Percentiles rank a stretch among this genome's conserved stretches.
Evolutionary conservation across 176 grass and related monocot species (phyloP).

Genomic region (Aechmea fasciata): DNA sequence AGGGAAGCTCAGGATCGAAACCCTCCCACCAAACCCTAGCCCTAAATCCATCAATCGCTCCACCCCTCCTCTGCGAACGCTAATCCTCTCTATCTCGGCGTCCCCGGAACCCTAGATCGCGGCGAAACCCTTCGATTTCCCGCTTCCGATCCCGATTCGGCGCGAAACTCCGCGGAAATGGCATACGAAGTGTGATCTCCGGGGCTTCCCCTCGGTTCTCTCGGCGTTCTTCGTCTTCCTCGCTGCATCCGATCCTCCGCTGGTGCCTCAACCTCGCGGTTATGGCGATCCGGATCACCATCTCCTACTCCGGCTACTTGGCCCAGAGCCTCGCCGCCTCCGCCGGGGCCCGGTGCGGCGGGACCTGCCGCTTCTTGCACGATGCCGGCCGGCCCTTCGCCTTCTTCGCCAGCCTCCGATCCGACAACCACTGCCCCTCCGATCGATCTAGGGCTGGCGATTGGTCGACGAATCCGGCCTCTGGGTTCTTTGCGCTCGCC

Average conservation of each 20-base stretch:
- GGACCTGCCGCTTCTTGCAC: conserved; percentile 40
- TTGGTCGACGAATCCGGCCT: neutral
- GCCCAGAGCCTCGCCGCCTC: conserved; percentile 59
- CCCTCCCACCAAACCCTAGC: neutral
- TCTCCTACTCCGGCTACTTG: conserved; percentile 75
- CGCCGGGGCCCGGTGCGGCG: conserved; percentile 52
- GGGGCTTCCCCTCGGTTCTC: neutral
- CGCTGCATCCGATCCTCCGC: conserved; percentile 23
- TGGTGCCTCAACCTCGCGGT: conserved; percentile 24
- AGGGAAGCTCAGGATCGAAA: conserved; percentile 6
- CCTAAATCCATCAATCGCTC: neutral
- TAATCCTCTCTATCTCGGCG: neutral
- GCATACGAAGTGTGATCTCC: conserved; percentile 5
- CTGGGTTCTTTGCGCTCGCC: neutral
- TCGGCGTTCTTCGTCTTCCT: conserved; percentile 16
- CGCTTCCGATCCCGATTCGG: conserved; percentile 14
- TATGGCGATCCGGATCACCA: conserved; percentile 91
- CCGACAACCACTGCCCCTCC: conserved; percentile 16
- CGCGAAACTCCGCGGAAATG: conserved; percentile 12
- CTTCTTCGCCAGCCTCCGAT: conserved; percentile 36
- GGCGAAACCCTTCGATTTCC: conserved; percentile 16
- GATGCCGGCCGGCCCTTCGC: conserved; percentile 45
- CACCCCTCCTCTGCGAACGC: neutral
- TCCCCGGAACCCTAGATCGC: neutral
- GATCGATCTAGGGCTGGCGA: neutral